Evolutionary conservation across 495 filamentous ascomycete species (phyloP).

Genomic region (Talaromyces trachyspermus): DNA sequence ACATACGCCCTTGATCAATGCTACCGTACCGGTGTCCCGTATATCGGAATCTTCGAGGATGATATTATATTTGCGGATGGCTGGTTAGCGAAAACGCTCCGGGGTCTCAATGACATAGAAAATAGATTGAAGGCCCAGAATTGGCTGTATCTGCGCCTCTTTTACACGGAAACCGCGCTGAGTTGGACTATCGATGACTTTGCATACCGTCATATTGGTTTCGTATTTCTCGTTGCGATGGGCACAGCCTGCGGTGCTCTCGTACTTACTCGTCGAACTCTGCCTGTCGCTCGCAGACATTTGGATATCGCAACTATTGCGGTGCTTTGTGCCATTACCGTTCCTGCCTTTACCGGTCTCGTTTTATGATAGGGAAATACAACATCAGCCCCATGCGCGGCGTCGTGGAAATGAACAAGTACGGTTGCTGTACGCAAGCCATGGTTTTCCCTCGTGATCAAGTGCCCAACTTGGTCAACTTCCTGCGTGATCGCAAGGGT

Average conservation of each 20-base stretch:
- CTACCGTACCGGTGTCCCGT: constrained; percentile 27
- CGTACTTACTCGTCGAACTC: constrained; percentile 11
- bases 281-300: constrained; percentile 13
- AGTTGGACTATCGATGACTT: constrained; percentile 31
- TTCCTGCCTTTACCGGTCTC: constrained; percentile 34
- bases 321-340: constrained; percentile 28
- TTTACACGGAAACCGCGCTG: constrained; percentile 38
- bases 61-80: constrained; percentile 41
- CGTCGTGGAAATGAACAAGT: constrained; percentile 33
- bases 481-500: constrained; percentile 10
- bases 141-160: constrained; percentile 44
- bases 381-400: constrained; percentile 29
- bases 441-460: constrained; percentile 28
- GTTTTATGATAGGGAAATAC: constrained; percentile 41
- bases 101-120: constrained; percentile 25
- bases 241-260: constrained; percentile 11
- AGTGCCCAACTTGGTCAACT: constrained; percentile 17
- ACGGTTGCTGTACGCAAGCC: no score
- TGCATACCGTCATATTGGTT: constrained; percentile 29
- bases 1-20: constrained; percentile 35
- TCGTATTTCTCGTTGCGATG: constrained; percentile 25
- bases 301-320: constrained; percentile 27
- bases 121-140: constrained; percentile 6
- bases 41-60: constrained; percentile 40
- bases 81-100: constrained; percentile 36